Evolutionary conservation across 768 basidiomycete species (phyloP).

Genomic region (Boletus rex-veris): DNA sequence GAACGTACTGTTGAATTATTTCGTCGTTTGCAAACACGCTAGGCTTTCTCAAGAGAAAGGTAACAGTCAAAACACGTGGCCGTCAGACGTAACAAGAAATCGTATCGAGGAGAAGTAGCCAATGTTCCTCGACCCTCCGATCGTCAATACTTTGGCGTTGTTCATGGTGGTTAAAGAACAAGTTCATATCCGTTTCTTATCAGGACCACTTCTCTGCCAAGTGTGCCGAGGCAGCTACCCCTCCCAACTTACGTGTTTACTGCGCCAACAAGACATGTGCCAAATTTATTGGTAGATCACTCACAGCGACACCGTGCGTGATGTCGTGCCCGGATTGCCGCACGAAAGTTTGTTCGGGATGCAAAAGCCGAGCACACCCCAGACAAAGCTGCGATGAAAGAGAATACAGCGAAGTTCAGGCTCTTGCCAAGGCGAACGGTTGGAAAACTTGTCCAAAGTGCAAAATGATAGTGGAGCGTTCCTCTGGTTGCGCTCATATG

Average conservation of each 20-base stretch:
- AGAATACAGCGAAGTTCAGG: conserved; percentile 38
- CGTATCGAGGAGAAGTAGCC: conserved; percentile 48
- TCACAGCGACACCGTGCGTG: conserved; percentile 19
- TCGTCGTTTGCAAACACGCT: conserved; percentile 52
- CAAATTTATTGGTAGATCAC: conserved; percentile 43
- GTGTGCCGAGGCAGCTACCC: conserved; percentile 44
- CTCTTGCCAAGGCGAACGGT: conserved; percentile 41
- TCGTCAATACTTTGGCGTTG: conserved; percentile 33
- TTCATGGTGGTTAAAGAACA: conserved; percentile 10
- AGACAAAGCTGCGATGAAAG: conserved; percentile 41
- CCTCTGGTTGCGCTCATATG: conserved; percentile 56
- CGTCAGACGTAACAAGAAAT: conserved; percentile 40
- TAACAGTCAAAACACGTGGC: conserved; percentile 35
- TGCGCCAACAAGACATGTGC: conserved; percentile 46
- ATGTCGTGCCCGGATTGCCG: conserved; percentile 42
- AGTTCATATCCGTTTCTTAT: background rate
- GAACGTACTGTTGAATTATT: conserved; percentile 48
- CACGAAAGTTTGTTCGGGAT: conserved; percentile 41
- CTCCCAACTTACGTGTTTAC: conserved; percentile 46
- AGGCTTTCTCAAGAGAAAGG: conserved; percentile 56
- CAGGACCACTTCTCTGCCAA: conserved; percentile 36
- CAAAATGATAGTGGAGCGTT: conserved; percentile 50
- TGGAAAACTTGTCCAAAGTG: conserved; percentile 68
- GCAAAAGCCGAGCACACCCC: conserved; percentile 46
- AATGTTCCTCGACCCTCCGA: conserved; percentile 57